Percentiles rank a stretch among this genome's conserved stretches.
Evolutionary conservation across 2,329 filamentous ascomycete species (phyloP).

Genomic region (Aureobasidium sp.): DNA sequence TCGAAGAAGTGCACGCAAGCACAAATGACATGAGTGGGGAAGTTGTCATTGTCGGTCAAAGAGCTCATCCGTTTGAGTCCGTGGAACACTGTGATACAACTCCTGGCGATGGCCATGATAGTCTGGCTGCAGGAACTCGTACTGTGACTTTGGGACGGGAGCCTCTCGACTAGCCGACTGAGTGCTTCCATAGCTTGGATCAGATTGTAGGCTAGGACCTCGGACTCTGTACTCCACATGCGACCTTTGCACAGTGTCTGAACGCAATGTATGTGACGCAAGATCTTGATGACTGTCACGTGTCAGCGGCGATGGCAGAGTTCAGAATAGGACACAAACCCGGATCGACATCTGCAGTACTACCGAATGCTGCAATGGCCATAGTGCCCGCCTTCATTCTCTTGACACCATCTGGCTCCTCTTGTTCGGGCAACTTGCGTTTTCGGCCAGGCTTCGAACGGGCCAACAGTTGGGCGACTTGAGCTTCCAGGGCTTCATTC

Average conservation of each 20-base stretch:
- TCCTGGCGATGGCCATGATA: slow-evolving; percentile 27
- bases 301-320: neutral
- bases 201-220: slow-evolving; percentile 25
- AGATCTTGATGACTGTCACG: slow-evolving; percentile 16
- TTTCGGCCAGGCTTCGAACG: neutral
- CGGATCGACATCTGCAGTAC: neutral
- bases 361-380: neutral
- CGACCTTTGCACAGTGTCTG: slow-evolving; percentile 23
- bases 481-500: slow-evolving; percentile 5
- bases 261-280: slow-evolving; percentile 26
- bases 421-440: neutral
- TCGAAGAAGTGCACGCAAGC: slow-evolving; percentile 20
- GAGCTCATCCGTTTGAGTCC: slow-evolving; percentile 24
- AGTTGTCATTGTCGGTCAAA: neutral
- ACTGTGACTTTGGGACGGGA: slow-evolving; percentile 15
- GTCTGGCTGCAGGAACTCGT: slow-evolving; percentile 17
- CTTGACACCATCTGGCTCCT: neutral
- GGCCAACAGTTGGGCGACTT: neutral
- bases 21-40: slow-evolving; percentile 2
- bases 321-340: neutral
- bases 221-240: slow-evolving; percentile 18
- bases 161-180: slow-evolving; percentile 21
- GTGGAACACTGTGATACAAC: slow-evolving; percentile 33
- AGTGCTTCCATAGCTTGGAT: slow-evolving; percentile 21
- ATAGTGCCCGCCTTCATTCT: neutral